These are phyloP conservation scores for Penicillium freii DNA, from an alignment of 2,329 filamentous ascomycete species.

Conservation along the genomic window DNA sequence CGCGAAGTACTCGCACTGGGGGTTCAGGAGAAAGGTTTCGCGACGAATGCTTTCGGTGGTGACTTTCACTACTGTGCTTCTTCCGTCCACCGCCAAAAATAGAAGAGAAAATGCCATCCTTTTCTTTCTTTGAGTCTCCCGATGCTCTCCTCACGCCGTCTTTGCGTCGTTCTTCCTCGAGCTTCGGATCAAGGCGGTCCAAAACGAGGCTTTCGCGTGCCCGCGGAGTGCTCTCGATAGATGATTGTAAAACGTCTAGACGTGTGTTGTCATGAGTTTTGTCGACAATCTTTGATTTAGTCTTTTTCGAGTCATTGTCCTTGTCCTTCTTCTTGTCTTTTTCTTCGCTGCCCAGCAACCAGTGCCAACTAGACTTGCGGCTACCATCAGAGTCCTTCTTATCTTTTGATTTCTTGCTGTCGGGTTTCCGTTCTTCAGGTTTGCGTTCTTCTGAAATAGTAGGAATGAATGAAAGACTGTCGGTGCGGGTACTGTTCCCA, in stretches of 20 bases:
- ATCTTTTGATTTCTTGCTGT: conserved; percentile 62
- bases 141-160: conserved; percentile 72
- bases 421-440: conserved; percentile 68
- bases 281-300: conserved; percentile 53
- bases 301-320: conserved; percentile 63
- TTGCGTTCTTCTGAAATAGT: conserved; percentile 72
- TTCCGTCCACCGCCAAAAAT: conserved; percentile 90
- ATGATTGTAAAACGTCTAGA: conserved; percentile 81
- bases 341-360: conserved; percentile 73
- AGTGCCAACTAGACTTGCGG: conserved; percentile 74
- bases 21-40: conserved; percentile 79
- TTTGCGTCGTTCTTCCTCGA: conserved; percentile 70
- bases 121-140: conserved; percentile 74
- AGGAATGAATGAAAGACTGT: conserved; percentile 76
- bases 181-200: conserved; percentile 73
- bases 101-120: conserved; percentile 88
- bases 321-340: conserved; percentile 56
- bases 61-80: conserved; percentile 72
- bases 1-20: conserved; percentile 68
- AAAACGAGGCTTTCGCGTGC: conserved; percentile 78
- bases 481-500: conserved; percentile 69
- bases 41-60: conserved; percentile 70
- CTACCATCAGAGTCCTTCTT: conserved; percentile 71
- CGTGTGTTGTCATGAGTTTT: conserved; percentile 71
- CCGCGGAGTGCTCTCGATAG: conserved; percentile 65